Base-by-base conservation (phyloP, 345 rosid species). In the Lepidium aucheri region DNA sequence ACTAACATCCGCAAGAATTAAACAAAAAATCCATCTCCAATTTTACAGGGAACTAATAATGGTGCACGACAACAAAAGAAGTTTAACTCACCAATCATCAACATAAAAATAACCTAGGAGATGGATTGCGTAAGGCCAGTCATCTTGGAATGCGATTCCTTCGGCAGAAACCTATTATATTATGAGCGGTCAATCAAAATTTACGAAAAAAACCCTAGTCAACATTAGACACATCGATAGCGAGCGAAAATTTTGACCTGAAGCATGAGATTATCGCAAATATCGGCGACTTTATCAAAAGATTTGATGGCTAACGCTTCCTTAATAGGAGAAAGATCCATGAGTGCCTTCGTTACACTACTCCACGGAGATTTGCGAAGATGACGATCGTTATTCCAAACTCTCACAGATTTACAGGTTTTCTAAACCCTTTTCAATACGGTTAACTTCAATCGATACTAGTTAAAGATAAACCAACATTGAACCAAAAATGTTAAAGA, bases 51-150 rank as follows among this genome's bases (percentile, higher is more conserved):
- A n/a, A n/a, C n/a, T n/a, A n/a, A n/a, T n/a, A n/a, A n/a, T n/a
- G n/a, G n/a, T n/a, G n/a, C n/a, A n/a, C n/a, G n/a, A n/a, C n/a
- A n/a, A n/a, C n/a, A n/a, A 20, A 20, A 18, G 51, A 63, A 16
- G 18, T 26, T 14, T 13, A 49, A 52, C 81, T 63, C 75, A 88
- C 98, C 80, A 76, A 73, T 88, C 96, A 18, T 86, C 76, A 4
- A 65, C 74, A 73, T 85, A 88, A 36, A 81, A 65, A 70, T 85
- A 80, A 46, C 85, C 94, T 2, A 91, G 88, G 33, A 90, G 91
- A 77, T 86, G 95, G 70, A 93, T 79, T 7, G 77, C 77, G 60
- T 85, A 94, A 50, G 96, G 97, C 99, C 99, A 94, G n/a, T 94
- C 93, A 51, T 81, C 90, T 42, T 84, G 93, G 70, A 80, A 88